A percentile compares a stretch with the other conserved stretches of the same genome.
Conservation (phyloP, 2,329 filamentous ascomycete species). For the Xylaria sp. region DNA sequence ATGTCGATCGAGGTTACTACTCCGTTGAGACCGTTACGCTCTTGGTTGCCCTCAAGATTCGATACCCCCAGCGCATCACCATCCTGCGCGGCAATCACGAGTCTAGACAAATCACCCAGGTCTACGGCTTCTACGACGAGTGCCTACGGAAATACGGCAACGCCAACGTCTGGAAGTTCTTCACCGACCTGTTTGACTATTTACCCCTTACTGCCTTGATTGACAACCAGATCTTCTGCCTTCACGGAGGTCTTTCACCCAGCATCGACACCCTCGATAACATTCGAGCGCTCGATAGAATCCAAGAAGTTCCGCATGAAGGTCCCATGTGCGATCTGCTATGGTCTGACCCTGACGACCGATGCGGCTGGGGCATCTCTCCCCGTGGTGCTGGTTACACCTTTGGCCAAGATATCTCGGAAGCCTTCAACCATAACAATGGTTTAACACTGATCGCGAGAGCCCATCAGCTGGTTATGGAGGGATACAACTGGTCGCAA, state of each 20-base stretch:
- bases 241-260: conserved; percentile 96
- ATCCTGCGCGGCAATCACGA: conserved; percentile 99
- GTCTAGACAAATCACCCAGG: conserved; percentile 97
- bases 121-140: conserved; percentile 99
- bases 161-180: conserved; percentile 99
- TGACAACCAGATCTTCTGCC: conserved; percentile 99
- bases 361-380: conserved; percentile 95
- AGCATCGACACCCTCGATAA: conserved; percentile 96
- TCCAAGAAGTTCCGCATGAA: conserved; percentile 98
- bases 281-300: conserved; percentile 92
- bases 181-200: conserved; percentile 98
- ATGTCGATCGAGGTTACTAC: conserved; percentile 98
- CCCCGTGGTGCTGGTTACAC: conserved; percentile 95
- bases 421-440: conserved; percentile 99
- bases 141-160: conserved; percentile 99
- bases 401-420: conserved; percentile 96
- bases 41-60: conserved; percentile 95
- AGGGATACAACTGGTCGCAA: conserved; percentile 99
- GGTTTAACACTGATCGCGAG: conserved; percentile 93
- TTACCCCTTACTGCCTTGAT: conserved; percentile 96
- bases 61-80: conserved; percentile 97
- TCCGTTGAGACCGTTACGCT: conserved; percentile 98
- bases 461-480: conserved; percentile 98
- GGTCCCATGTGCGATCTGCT: conserved; percentile 98
- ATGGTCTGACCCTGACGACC: conserved; percentile 98